These are phyloP conservation scores for Paramecium pentaurelia DNA, from an alignment of 73 alveolate species.

Conservation along the genomic window DNA sequence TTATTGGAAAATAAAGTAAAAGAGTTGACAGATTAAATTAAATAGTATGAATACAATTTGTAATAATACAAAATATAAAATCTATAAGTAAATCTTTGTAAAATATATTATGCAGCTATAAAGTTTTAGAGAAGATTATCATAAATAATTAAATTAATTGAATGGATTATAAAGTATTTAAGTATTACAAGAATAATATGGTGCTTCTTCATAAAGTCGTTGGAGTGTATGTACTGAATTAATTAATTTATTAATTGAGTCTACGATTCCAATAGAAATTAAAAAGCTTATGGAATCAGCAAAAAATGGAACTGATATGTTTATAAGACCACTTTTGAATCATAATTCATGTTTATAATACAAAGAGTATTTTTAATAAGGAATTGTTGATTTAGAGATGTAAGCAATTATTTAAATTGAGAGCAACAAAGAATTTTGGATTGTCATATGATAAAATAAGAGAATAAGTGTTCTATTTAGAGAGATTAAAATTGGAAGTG, in stretches of 20 bases:
- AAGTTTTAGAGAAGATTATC: not conserved
- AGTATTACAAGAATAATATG: not conserved
- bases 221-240: constrained; percentile 17
- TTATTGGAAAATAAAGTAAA: constrained; percentile 61
- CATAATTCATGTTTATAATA: not conserved
- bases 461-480: not conserved
- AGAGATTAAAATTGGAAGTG: not conserved
- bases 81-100: not conserved
- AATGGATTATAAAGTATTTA: not conserved
- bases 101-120: not conserved
- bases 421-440: constrained; percentile 17
- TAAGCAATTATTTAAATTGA: not conserved
- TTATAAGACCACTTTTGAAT: not conserved
- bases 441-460: not conserved
- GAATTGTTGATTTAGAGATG: not conserved
- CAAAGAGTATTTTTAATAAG: not conserved
- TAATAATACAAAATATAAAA: not conserved
- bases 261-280: not conserved
- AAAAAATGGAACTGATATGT: not conserved
- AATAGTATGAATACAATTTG: not conserved
- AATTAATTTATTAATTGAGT: not conserved
- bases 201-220: not conserved
- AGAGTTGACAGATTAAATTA: not conserved
- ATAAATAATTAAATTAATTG: not conserved
- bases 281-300: not conserved